Evolutionary conservation across 495 filamentous ascomycete genomes (phyloP).

Genomic region (Talaromyces borbonicus): DNA sequence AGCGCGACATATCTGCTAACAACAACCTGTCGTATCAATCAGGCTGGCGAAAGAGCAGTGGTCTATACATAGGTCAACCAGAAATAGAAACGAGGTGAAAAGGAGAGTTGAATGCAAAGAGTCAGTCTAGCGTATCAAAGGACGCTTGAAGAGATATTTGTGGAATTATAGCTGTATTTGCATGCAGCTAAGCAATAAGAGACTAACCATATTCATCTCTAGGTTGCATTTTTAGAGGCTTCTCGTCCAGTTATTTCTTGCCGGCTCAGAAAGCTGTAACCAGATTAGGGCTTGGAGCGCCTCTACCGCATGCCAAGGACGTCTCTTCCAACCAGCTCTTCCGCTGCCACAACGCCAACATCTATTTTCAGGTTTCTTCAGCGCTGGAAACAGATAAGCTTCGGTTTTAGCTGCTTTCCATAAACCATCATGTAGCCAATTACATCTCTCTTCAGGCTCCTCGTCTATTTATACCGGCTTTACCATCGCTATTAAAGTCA

Average conservation of each 20-base stretch:
- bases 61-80: constrained; percentile 4
- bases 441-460: background rate
- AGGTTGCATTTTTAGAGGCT: constrained; percentile 7
- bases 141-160: too few relatives aligned
- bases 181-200: constrained; percentile 11
- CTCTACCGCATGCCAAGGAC: background rate
- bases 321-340: background rate
- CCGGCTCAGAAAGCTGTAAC: background rate
- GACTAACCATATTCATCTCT: constrained; percentile 9
- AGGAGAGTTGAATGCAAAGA: background rate
- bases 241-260: constrained; percentile 1
- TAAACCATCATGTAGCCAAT: background rate
- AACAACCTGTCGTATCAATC: too few relatives aligned
- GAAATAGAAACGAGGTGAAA: constrained; percentile 1
- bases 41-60: too few relatives aligned
- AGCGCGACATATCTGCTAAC: background rate
- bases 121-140: too few relatives aligned
- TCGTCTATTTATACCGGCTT: constrained; percentile 1
- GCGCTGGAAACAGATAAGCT: background rate
- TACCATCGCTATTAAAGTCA: background rate
- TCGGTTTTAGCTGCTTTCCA: background rate
- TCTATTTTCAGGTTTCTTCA: constrained; percentile 1
- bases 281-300: constrained; percentile 2
- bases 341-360: background rate
- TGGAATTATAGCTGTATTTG: constrained; percentile 1